Conservation (phyloP, 371 early-diverging fungal species). For the Phascolomyces articulosus region DNA sequence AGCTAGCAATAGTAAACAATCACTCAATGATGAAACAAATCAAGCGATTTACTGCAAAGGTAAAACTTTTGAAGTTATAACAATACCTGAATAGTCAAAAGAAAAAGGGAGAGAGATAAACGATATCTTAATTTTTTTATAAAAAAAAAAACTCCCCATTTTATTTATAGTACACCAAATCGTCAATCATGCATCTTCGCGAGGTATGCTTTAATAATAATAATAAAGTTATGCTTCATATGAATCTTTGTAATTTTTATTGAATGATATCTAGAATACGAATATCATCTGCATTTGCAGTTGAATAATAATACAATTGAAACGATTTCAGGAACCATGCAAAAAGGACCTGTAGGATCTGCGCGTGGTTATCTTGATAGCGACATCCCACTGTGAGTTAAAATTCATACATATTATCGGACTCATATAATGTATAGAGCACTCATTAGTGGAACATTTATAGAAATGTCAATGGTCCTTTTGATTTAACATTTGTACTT, state of each 20-base stretch:
- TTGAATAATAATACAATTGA: slow-evolving; percentile 3
- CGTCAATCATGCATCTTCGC: slow-evolving; percentile 14
- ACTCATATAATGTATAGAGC: too few relatives aligned
- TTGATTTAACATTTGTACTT: slow-evolving; percentile 10
- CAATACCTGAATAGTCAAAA: neutral
- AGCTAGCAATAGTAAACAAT: neutral
- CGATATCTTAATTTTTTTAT: too few relatives aligned
- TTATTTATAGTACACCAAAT: slow-evolving; percentile 15
- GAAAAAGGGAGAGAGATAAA: neutral
- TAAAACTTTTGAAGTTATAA: too few relatives aligned
- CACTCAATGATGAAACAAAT: neutral
- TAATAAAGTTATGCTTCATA: too few relatives aligned
- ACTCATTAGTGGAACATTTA: too few relatives aligned
- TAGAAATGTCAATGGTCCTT: slow-evolving; percentile 4
- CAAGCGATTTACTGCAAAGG: neutral
- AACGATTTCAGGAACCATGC: neutral
- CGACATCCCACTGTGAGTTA: neutral
- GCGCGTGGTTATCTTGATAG: neutral
- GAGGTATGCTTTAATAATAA: too few relatives aligned
- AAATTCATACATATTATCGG: too few relatives aligned
- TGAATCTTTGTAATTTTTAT: too few relatives aligned
- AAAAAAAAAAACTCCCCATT: too few relatives aligned
- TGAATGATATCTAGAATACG: slow-evolving; percentile 14
- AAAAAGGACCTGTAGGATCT: slow-evolving; percentile 4
- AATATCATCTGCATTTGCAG: slow-evolving; percentile 6